phyloP scores from a whole-genome alignment of 2,329 filamentous ascomycete species.

The Arachnomyces sp. region DNA sequence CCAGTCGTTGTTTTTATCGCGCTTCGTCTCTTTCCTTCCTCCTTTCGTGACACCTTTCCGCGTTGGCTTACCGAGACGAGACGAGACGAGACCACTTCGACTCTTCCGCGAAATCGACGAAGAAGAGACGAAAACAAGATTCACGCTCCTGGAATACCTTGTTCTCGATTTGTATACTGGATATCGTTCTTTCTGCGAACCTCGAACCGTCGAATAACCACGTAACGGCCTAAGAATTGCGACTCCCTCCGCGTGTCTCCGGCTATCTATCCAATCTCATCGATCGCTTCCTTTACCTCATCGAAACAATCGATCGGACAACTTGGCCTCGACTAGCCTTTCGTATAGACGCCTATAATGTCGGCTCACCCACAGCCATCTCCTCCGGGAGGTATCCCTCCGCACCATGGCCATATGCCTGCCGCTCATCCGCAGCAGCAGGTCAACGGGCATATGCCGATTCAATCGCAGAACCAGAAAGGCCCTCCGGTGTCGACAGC shows the following conservation, averaged over 20 bases:
- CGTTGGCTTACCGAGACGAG: no score
- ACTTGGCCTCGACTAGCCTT: constrained; percentile 8
- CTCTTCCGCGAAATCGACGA: no score
- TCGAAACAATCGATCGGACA: constrained; percentile 14
- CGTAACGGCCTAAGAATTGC: no score
- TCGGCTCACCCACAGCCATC: constrained; percentile 67
- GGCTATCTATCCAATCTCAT: no score
- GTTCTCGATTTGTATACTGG: no score
- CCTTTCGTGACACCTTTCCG: no score
- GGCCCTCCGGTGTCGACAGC: constrained; percentile 55
- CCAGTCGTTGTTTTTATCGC: background rate
- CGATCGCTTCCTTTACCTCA: constrained; percentile 9
- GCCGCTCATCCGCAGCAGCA: constrained; percentile 50
- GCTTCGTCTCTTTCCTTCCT: background rate
- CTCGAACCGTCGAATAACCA: no score
- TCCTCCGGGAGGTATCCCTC: constrained; percentile 64
- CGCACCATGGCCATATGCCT: constrained; percentile 58
- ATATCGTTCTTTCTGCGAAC: no score
- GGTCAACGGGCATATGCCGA: constrained; percentile 43
- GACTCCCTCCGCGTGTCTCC: no score
- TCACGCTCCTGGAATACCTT: no score
- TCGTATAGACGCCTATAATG: constrained; percentile 40
- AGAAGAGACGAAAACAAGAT: no score
- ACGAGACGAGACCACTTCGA: no score
- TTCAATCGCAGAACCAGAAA: constrained; percentile 44